Evolutionary conservation across 1,284 basidiomycete species (phyloP).

Genomic region (Phenoliferia sp.): DNA sequence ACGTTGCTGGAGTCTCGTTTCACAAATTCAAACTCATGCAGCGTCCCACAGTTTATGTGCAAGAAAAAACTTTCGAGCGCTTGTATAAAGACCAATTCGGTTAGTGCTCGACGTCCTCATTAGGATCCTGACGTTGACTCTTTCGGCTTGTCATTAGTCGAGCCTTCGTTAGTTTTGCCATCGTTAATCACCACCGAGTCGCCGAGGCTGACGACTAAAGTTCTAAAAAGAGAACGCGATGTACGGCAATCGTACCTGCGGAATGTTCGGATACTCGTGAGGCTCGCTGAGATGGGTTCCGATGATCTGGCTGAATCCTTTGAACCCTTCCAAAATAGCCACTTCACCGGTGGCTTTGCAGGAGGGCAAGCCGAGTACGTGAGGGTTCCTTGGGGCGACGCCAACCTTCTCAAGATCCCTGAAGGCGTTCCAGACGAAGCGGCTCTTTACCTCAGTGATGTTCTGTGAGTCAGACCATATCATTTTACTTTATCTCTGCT

Average conservation of each 20-base stretch:
- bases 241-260: conserved; percentile 65
- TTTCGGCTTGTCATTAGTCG: conserved; percentile 42
- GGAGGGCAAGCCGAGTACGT: conserved; percentile 67
- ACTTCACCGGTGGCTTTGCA: conserved; percentile 68
- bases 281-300: not conserved
- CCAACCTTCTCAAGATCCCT: conserved; percentile 66
- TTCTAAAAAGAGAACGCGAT: conserved; percentile 48
- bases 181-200: too few species aligned
- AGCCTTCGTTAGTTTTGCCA: too few species aligned
- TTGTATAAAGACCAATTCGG: conserved; percentile 64
- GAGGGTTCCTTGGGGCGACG: conserved; percentile 36
- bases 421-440: conserved; percentile 60
- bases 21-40: not conserved
- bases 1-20: not conserved
- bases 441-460: conserved; percentile 35
- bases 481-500: conserved; percentile 54
- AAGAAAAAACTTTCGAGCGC: conserved; percentile 65
- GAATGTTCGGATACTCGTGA: conserved; percentile 49
- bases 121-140: conserved; percentile 13
- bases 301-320: conserved; percentile 4
- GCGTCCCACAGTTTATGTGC: conserved; percentile 51
- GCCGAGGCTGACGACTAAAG: not conserved
- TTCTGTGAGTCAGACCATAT: conserved; percentile 8
- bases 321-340: conserved; percentile 60
- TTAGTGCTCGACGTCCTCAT: not conserved